phyloP scores from a whole-genome alignment of 768 basidiomycete genomes.

The Tylopilus felleus region DNA sequence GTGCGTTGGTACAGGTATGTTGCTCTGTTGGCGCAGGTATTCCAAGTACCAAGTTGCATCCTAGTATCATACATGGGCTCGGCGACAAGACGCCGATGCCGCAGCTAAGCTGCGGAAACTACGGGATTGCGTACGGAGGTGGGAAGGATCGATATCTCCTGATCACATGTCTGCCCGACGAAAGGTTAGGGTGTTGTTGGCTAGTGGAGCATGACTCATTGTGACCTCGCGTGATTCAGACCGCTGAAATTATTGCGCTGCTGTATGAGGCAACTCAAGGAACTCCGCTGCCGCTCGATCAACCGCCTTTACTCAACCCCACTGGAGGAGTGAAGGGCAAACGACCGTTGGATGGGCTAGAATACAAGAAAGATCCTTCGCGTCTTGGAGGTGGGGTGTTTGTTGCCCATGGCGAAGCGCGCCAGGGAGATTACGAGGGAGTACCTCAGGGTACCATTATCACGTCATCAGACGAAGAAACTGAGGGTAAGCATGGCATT shows the following conservation, averaged over 20 bases:
- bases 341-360: constrained; percentile 49
- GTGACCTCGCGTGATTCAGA: constrained; percentile 42
- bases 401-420: constrained; percentile 53
- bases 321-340: constrained; percentile 66
- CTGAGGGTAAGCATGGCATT: constrained; percentile 46
- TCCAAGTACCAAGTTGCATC: constrained; percentile 8
- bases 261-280: constrained; percentile 93
- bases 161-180: constrained; percentile 95
- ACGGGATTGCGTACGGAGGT: constrained; percentile 79
- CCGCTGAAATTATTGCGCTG: constrained; percentile 87
- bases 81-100: constrained; percentile 74
- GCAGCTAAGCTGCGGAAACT: constrained; percentile 72
- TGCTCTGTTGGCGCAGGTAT: not conserved
- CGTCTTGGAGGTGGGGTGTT: constrained; percentile 88
- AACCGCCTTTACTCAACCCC: constrained; percentile 70
- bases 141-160: constrained; percentile 83
- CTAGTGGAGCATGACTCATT: not conserved
- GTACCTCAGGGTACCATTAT: constrained; percentile 57
- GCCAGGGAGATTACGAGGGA: constrained; percentile 47
- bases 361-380: constrained; percentile 76
- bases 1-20: constrained; percentile 85
- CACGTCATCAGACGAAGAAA: constrained; percentile 42
- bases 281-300: constrained; percentile 49
- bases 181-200: constrained; percentile 51
- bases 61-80: constrained; percentile 92